A percentile compares a stretch with the other conserved stretches of the same genome.
Conservation (phyloP, 345 rosid species). For the Eucalyptus curtisii region DNA sequence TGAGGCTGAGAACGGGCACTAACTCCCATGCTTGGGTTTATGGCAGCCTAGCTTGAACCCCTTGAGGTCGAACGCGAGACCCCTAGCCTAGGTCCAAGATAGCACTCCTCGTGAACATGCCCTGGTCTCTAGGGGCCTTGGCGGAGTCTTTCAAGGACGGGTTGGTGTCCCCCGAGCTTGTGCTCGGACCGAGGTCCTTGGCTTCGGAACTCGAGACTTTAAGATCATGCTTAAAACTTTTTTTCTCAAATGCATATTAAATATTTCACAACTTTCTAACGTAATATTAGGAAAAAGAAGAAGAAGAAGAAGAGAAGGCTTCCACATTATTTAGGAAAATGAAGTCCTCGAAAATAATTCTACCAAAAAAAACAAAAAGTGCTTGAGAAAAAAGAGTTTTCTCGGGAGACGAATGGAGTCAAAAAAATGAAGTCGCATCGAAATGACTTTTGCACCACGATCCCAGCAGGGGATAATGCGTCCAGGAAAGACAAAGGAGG, state of each 20-base stretch:
- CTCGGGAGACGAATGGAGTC: not conserved
- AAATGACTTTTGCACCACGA: not conserved
- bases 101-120: not conserved
- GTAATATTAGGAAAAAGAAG: not conserved
- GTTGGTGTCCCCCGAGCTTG: not conserved
- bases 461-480: not conserved
- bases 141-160: not conserved
- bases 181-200: not conserved
- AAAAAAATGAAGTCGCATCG: not conserved
- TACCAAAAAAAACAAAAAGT: too few relatives aligned
- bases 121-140: accelerated
- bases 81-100: accelerated
- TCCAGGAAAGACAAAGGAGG: not conserved
- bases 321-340: not conserved
- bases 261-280: not conserved
- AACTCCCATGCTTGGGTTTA: not conserved
- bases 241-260: not conserved
- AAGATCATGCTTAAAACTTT: not conserved
- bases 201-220: not conserved
- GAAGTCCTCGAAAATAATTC: not conserved
- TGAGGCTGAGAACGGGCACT: not conserved
- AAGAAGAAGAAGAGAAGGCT: accelerated
- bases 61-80: accelerated
- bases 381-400: too few relatives aligned
- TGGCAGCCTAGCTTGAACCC: not conserved